Base-by-base conservation (phyloP, 768 basidiomycete species). In the Mycena pura region DNA sequence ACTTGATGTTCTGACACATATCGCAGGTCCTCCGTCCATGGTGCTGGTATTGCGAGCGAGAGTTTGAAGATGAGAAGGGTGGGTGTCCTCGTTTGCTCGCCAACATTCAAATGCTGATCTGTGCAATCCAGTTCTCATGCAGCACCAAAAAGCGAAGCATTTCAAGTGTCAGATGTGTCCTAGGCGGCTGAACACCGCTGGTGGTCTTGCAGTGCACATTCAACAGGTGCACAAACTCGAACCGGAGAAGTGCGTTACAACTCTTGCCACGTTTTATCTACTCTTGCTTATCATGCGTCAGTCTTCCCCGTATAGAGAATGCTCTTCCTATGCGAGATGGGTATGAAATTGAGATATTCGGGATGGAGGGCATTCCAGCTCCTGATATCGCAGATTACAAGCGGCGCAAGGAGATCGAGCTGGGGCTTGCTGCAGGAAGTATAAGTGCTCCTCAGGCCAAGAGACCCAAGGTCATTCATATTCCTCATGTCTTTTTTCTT, bases 1-100 rank as follows among this genome's bases (percentile, higher is more conserved):
- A 6, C 46, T 21, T 22, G 22, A 7, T 21, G 1, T 39, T 63
- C 49, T 66, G 46, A 70, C 56, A 43, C 32, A 13, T 39, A 31
- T 19, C 29, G 9, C 60, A 95, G 93, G 76, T 93, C 64, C 85
- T 95, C 65, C 88, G 91, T 6, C 93, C 93, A 15, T 97, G 96
- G 95, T 98, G 96, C 79, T 98, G 96, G 96, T 99, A 99, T 75
- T 99, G 95, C 80, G 96, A 99, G 77, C 87, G 96, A 73, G 96
- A 97, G 77, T 99, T 99, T 69, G 96, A 99, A 77, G 97, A 99
- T 85, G 96, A 98, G 77, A 99, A 98, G 79, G 96, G 96, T 93
- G 46, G 19, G 81, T 77, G 46, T 68, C 45, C 45, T 41, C 53
- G 31, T 15, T n/a, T 14, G 27, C 56, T 32, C 54, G 14, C 28